These are phyloP conservation scores for Kodamaea neixiangensis DNA, from an alignment of 805 yeast species.

Conservation along the genomic window DNA sequence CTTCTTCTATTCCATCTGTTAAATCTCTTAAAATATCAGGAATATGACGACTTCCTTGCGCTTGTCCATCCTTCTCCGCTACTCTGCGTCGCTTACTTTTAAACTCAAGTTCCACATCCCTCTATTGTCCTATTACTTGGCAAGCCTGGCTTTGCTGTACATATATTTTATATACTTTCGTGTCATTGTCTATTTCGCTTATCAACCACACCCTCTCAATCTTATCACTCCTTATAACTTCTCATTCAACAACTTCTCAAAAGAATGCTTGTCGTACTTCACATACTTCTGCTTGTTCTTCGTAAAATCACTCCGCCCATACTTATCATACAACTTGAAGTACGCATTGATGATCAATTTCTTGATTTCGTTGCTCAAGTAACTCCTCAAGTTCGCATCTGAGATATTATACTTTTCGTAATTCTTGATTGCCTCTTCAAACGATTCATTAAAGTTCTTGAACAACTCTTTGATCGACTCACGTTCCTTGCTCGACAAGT, in stretches of 20 bases:
- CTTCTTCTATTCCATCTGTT: too few relatives aligned
- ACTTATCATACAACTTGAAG: slow-evolving; percentile 79
- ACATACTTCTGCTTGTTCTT: slow-evolving; percentile 72
- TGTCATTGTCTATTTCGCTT: too few relatives aligned
- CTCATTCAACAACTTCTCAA: slow-evolving; percentile 33
- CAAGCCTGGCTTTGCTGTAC: too few relatives aligned
- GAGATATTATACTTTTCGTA: slow-evolving; percentile 67
- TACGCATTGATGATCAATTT: slow-evolving; percentile 79
- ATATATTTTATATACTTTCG: too few relatives aligned
- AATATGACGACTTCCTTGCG: too few relatives aligned
- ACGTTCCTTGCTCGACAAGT: slow-evolving; percentile 63
- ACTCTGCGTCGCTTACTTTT: too few relatives aligned
- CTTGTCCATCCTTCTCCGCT: too few relatives aligned
- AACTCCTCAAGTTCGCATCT: slow-evolving; percentile 64
- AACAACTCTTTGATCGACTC: slow-evolving; percentile 85
- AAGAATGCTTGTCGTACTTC: slow-evolving; percentile 56
- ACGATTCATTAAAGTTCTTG: slow-evolving; percentile 75
- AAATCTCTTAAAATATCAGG: too few relatives aligned
- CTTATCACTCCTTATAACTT: too few relatives aligned
- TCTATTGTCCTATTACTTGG: too few relatives aligned
- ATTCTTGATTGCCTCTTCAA: slow-evolving; percentile 72
- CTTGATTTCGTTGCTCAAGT: slow-evolving; percentile 69
- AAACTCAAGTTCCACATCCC: too few relatives aligned
- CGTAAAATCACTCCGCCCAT: slow-evolving; percentile 66
- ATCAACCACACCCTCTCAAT: too few relatives aligned